These are phyloP conservation scores for Tylopilus balloui DNA, from an alignment of 768 basidiomycete species.

Conservation along the genomic window DNA sequence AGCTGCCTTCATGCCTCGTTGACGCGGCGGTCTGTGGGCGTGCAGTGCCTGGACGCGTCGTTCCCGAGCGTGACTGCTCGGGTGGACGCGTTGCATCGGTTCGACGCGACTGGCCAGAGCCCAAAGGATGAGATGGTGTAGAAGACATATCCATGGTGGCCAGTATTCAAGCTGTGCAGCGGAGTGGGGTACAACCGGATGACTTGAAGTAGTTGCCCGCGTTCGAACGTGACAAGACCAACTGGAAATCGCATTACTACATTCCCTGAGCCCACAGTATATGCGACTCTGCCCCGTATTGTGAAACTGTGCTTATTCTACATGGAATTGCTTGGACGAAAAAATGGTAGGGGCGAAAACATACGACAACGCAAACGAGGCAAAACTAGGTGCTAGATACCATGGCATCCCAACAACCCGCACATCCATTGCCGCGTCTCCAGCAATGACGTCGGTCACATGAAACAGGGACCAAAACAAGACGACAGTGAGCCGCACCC, in stretches of 20 bases:
- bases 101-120: constrained; percentile 13
- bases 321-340: constrained; percentile 31
- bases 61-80: constrained; percentile 51
- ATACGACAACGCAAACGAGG: constrained; percentile 10
- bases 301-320: constrained; percentile 31
- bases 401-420: constrained; percentile 10
- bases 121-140: constrained; percentile 9
- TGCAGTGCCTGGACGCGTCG: constrained; percentile 33
- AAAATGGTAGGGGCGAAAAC: constrained; percentile 3
- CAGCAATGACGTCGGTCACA: constrained; percentile 6
- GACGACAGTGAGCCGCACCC: constrained; percentile 11
- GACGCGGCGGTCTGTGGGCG: constrained; percentile 67
- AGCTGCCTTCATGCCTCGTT: constrained; percentile 52
- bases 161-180: background rate
- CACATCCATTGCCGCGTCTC: constrained; percentile 5
- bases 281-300: constrained; percentile 9
- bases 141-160: constrained; percentile 8
- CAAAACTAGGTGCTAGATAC: constrained; percentile 23
- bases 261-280: background rate
- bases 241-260: too few relatives aligned
- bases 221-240: too few relatives aligned
- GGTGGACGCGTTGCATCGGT: constrained; percentile 40
- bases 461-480: constrained; percentile 1
- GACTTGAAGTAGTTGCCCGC: too few relatives aligned
- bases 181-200: too few relatives aligned